These are phyloP conservation scores for Leccinum uliginosum DNA, from an alignment of 768 basidiomycete genomes.

Conservation along the genomic window DNA sequence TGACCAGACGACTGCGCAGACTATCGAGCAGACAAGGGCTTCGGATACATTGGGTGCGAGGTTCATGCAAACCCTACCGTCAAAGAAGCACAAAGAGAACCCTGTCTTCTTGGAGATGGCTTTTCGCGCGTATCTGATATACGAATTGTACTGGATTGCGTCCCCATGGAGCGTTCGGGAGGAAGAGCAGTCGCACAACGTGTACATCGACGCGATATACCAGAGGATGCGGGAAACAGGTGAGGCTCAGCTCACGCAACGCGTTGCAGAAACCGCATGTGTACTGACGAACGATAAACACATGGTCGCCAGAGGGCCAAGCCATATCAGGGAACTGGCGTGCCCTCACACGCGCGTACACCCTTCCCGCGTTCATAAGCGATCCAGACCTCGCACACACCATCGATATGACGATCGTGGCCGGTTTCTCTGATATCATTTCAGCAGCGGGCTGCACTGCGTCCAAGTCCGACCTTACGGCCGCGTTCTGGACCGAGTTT, in stretches of 20 bases:
- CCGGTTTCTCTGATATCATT: conserved; percentile 27
- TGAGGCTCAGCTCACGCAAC: conserved; percentile 13
- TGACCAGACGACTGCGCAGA: background rate
- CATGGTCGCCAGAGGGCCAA: conserved; percentile 34
- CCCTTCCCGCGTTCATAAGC: conserved; percentile 7
- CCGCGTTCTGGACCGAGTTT: conserved; percentile 40
- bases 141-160: conserved; percentile 18
- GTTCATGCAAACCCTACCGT: conserved; percentile 18
- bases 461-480: conserved; percentile 25
- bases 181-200: conserved; percentile 15
- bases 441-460: conserved; percentile 21
- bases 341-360: conserved; percentile 30
- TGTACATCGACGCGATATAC: conserved; percentile 27
- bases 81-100: conserved; percentile 22
- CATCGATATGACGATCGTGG: conserved; percentile 7
- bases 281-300: background rate
- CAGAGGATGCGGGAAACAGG: conserved; percentile 31
- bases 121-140: conserved; percentile 24
- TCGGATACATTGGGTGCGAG: conserved; percentile 10
- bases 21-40: conserved; percentile 9
- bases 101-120: conserved; percentile 31
- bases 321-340: conserved; percentile 41
- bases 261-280: background rate
- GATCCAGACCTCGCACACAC: conserved; percentile 14
- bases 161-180: conserved; percentile 20